Conservation (phyloP, 2,329 filamentous ascomycete species). For the Talaromyces sp. region DNA sequence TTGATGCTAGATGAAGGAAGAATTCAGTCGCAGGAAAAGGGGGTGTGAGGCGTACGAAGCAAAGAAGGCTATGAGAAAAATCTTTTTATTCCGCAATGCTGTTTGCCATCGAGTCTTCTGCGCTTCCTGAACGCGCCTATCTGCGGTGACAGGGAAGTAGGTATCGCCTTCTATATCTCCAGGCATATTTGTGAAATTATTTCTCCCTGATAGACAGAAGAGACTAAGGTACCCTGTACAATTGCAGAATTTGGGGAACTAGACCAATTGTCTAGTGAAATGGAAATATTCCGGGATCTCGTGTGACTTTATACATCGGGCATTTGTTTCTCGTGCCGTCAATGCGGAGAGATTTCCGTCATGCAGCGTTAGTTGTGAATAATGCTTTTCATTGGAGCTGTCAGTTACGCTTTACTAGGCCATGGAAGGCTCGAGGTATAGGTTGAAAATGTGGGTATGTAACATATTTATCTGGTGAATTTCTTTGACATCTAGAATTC, state of each 20-base stretch:
- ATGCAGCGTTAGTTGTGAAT: neutral
- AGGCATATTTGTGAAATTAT: neutral
- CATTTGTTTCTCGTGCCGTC: neutral
- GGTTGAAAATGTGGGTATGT: neutral
- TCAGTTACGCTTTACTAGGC: neutral
- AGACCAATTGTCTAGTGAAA: neutral
- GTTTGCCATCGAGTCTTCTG: conserved; percentile 30
- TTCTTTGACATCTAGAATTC: no score
- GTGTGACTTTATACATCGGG: neutral
- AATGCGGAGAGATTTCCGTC: neutral
- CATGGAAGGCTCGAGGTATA: neutral
- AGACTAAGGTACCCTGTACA: neutral
- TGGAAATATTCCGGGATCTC: neutral
- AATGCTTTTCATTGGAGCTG: neutral
- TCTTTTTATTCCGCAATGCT: conserved; percentile 43
- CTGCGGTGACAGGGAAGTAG: conserved; percentile 8
- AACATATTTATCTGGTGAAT: no score
- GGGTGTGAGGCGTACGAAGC: conserved; percentile 33
- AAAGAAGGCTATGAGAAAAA: conserved; percentile 52
- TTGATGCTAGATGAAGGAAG: neutral
- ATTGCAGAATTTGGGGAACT: neutral
- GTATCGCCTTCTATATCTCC: neutral
- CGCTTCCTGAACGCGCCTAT: conserved; percentile 22
- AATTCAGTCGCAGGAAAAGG: neutral
- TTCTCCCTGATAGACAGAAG: neutral